Conservation (phyloP, 306 rosid genomes). For the Gleditsia sinensis region DNA sequence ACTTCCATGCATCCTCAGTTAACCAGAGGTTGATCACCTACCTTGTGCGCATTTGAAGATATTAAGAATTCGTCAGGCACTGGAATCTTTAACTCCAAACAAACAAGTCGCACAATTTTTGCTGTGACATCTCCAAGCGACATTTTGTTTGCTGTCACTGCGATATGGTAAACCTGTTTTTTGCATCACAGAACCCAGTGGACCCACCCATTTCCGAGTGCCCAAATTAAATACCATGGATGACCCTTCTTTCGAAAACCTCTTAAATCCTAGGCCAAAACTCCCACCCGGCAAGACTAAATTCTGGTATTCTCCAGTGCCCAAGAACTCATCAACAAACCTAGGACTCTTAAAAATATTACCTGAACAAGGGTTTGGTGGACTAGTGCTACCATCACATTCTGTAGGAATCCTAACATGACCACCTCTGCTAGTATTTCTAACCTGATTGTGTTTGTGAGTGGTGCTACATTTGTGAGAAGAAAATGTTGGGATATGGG, state of each 20-base stretch:
- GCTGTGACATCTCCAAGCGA: constrained; percentile 68
- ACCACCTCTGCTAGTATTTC: constrained; percentile 32
- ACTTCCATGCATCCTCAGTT: constrained; percentile 53
- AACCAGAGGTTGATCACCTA: constrained; percentile 54
- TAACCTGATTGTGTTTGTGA: constrained; percentile 14
- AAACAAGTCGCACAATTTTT: constrained; percentile 63
- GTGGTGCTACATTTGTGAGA: constrained; percentile 29
- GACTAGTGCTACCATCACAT: constrained; percentile 35
- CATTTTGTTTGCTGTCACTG: constrained; percentile 85
- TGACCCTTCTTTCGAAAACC: constrained; percentile 64
- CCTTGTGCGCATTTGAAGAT: constrained; percentile 33
- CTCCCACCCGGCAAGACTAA: constrained; percentile 52
- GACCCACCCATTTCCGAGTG: constrained; percentile 98
- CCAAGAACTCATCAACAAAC: constrained; percentile 83
- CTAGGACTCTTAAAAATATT: constrained; percentile 57
- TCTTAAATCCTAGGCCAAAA: constrained; percentile 81
- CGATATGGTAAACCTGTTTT: constrained; percentile 69
- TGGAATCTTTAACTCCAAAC: constrained; percentile 82
- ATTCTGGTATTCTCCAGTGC: constrained; percentile 62
- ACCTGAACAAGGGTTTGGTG: too few species aligned
- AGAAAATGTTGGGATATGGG: constrained; percentile 77
- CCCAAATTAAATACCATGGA: constrained; percentile 77
- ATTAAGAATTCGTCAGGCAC: constrained; percentile 62
- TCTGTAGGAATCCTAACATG: constrained; percentile 28
- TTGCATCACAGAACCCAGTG: constrained; percentile 67